Evolutionary conservation across 2,329 filamentous ascomycete species (phyloP), one percentile per base, ranked within the genome.

Genomic region (Arthroderma sp.): DNA sequence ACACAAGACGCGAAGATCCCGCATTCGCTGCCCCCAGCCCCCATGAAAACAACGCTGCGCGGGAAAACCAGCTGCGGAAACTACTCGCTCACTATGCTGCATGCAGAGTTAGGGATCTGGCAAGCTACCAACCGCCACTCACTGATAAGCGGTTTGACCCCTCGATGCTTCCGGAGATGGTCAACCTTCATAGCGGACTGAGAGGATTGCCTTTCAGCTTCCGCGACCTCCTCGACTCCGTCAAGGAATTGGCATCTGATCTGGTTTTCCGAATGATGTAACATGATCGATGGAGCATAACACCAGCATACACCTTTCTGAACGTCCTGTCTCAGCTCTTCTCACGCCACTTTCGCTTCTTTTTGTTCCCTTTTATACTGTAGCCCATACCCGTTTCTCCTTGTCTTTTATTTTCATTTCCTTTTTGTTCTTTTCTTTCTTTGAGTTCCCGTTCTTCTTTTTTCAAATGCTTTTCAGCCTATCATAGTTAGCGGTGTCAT

Each of bases 181-280:
- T 5, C 32, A 34, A 8, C 15, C 22, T 36, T 22, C 11, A 15
- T 22, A 22, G 22, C 5, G 29, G 29, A 8, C 27, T 29, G 11
- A 15, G 27, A 42, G 33, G 5, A 36, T 40, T 34, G 31, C 47
- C 41, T n/a, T 52, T 4, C 51, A 53, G n/a, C 56, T 55, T 66
- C 47, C 57, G 61, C 15, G 56, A 57, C 4, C 50, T 66, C 41
- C 40, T 66, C 42, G 63, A 66, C 44, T 51, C 52, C 37, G 60
- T 58, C 31, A 59, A 61, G 1, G 63, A 66, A 49, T 51, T 66
- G 53, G 63, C 62, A 22, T 64, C 62, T 31, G 63, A 65, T 53
- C 53, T 66, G 50, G 60, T 66, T 29, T 66, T 62, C 48, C 59
- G 62, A 28, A 60, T 65, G 61, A 64, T 64, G 61, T 60, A 49